Base-by-base conservation (phyloP, 192 early-diverging fungal genomes). In the Backusella liffmaniae region DNA sequence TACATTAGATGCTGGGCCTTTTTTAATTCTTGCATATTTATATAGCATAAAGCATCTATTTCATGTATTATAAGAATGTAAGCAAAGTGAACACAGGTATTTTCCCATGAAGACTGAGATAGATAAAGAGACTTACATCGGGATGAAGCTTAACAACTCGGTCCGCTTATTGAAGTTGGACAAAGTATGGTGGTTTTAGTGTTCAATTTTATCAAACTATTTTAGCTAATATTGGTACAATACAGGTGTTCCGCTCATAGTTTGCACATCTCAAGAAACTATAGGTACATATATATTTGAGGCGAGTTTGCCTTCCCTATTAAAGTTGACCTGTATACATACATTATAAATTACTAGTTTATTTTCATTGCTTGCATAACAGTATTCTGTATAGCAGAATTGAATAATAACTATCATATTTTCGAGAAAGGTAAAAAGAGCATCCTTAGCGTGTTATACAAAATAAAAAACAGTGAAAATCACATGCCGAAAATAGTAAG, bases 401-500 rank as follows among this genome's bases (percentile, higher is more conserved):
- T 15, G 6, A 5, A 5, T 49, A 49, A 16, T 49, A 49, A n/a
- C 46, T 16, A 49, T 21, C 46, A 6, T 49, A 21, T 49, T 49
- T 49, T 62, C 56, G n/a, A 62, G 23, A 62, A 13, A 10, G n/a
- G 56, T 7, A 62, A 62, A 62, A 62, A 12, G 10, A 26, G 23
- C 26, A 62, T 62, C 56, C 29, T 9, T 29, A 62, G 29, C 56
- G 29, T 62, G 56, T 62, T 62, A 3, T 62, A 62, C 56, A 62
- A 62, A 59, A n/a, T 29, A 29, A 29, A 13, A 59, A 62, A 62
- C 2, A 62, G 26, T 62, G 56, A 62, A 62, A 62, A 62, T 62
- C 56, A 62, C 56, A 62, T 62, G 56, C 23, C 56, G 23, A 26
- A 62, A 26, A 62, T 62, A 62, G 56, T 29, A 62, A 62, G 56